Evolutionary conservation across 192 early-diverging fungal genomes (phyloP), one percentile per base, ranked within the genome.

Genomic region (Pilobolus umbonatus): DNA sequence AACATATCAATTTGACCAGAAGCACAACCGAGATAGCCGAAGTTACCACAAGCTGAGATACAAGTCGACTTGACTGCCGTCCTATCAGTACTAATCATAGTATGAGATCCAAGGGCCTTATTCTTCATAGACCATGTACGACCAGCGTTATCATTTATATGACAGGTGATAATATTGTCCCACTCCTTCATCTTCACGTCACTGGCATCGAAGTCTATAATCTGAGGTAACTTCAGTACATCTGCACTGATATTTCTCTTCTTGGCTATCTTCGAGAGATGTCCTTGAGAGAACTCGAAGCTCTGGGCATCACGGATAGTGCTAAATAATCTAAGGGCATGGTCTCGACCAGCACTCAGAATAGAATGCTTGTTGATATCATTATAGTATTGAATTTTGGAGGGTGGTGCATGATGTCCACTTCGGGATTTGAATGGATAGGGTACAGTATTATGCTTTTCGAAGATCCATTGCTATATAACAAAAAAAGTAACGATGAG

Each of bases 401-500:
- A 84, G 19, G 97, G 95, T 29, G 95, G 90, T 12, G 82, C 75
- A 62, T 82, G 77, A 80, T 98, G 95, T 3, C 97, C 97, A 47
- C 81, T 83, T 14, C 93, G 85, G 7, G 80, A 88, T 30, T 89
- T 93, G 50, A 96, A 73, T 7, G 95, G 72, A 7, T 91, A 81
- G 25, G 93, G 92, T 0, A 78, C 65, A 25, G 87, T 88, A 68
- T 94, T 92, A 5, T 80, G 60, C 14, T 76, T 79, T 62, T 99
- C 95, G 77, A 98, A 99, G 31, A 96, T 82, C 94, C 95, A 99
- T 75, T 94, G 88, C 78, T 87, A 57, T 19, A 17, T n/a, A 49
- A 34, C 0, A 2, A 17, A 12, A 39, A 35, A 9, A 26, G 50
- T 6, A 14, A 7, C 34, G 5, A 25, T 8, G 47, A 39, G 15